Percentiles rank a stretch among this genome's conserved stretches.
phyloP scores from a whole-genome alignment of 768 basidiomycete genomes.

The Mycena kentingensis region DNA sequence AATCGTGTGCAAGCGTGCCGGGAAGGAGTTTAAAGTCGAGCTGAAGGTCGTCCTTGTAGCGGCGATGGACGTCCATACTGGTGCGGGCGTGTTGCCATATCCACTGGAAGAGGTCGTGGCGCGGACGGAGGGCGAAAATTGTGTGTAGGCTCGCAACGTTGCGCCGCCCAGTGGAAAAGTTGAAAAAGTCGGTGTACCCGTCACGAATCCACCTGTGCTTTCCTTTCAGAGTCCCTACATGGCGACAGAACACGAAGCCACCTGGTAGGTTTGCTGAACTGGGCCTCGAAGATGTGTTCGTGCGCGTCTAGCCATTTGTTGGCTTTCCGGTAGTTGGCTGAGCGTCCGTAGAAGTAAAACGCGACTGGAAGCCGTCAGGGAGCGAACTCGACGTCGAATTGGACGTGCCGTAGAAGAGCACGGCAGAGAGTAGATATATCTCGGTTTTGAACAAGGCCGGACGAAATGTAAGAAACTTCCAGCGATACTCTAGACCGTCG shows the following conservation, averaged over 20 bases:
- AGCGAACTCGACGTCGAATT: too few relatives aligned
- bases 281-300: conserved; percentile 56
- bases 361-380: too few relatives aligned
- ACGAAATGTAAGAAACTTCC: conserved; percentile 77
- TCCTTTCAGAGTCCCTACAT: too few relatives aligned
- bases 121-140: conserved; percentile 73
- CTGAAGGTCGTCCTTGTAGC: conserved; percentile 65
- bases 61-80: conserved; percentile 77
- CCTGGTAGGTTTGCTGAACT: conserved; percentile 73
- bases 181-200: conserved; percentile 78
- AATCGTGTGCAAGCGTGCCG: conserved; percentile 54
- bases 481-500: conserved; percentile 72
- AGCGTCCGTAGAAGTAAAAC: conserved; percentile 61
- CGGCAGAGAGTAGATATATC: conserved; percentile 49
- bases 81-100: conserved; percentile 61
- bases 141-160: conserved; percentile 78
- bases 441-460: conserved; percentile 78
- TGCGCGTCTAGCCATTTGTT: conserved; percentile 67
- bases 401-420: conserved; percentile 64
- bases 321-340: conserved; percentile 59
- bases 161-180: conserved; percentile 86
- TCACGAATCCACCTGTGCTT: conserved; percentile 63
- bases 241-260: conserved; percentile 59
- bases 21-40: conserved; percentile 77
- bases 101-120: conserved; percentile 78